Evolutionary conservation across 192 early-diverging fungal species (phyloP), one percentile per base, ranked within the genome.

Genomic region (Gorgonomyces haynaldii): DNA sequence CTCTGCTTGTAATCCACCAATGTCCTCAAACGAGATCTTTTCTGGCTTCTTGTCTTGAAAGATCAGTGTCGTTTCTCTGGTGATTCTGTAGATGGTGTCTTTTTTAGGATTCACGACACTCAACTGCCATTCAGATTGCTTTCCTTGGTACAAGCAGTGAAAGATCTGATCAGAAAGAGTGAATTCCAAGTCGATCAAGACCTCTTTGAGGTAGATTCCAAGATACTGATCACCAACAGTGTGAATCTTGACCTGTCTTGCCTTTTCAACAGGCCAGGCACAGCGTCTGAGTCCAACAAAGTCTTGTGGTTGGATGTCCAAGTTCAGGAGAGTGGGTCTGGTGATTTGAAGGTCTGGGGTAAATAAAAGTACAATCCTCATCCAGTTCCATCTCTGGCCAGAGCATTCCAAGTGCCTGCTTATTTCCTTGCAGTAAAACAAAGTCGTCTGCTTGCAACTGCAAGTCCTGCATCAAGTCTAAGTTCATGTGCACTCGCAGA

Each of bases 1-100:
- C 53, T 92, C 79, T 17, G 70, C 60, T 2, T 61, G 62, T 4
- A 97, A 68, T 1, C 94, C 94, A 20, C 94, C 94, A 25, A 97
- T 84, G 5, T 70, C 50, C 6, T 63, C 62, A 58, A 83, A 88
- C 2, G 45, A 52, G 13, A 27, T 4, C 2, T 44, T 17, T 12
- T 17, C 10, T 22, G 27, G 9, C 24, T 22, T n/a, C 30, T 7
- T 28, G n/a, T 37, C 16, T 37, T 15, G 4, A 10, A 53, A 37
- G 38, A 35, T 49, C 19, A 21, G 16, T 29, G 7, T 55, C 3
- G 52, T 53, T 29, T 32, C 36, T 45, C 37, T 25, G 30, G 50
- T 39, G 7, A 42, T 22, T 24, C 49, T 9, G 28, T 23, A 0
- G 34, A 40, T 22, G 16, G 17, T 6, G 5, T 20, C 42, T 2